A percentile compares a stretch with the other conserved stretches of the same genome.
Conservation (phyloP, 2,329 filamentous ascomycete species). For the Fusarium sp. region DNA sequence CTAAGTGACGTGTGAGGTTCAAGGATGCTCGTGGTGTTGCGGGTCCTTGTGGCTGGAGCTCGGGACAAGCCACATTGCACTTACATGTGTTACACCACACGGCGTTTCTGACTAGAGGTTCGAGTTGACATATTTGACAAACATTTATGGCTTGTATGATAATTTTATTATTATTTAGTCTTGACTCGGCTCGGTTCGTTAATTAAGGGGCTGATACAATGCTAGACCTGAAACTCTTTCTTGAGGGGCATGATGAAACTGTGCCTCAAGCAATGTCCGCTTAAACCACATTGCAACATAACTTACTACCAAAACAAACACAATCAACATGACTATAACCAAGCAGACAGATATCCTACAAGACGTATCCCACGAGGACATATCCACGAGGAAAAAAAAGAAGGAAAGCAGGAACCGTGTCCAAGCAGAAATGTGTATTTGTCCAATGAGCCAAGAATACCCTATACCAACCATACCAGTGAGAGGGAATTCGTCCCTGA, state of each 20-base stretch:
- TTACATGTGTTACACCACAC: not conserved
- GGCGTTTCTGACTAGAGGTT: not conserved
- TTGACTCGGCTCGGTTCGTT: not conserved
- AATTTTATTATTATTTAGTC: not conserved
- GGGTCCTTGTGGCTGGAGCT: slow-evolving; percentile 44
- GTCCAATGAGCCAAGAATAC: not conserved
- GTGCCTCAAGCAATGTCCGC: too few species aligned
- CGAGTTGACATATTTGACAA: not conserved
- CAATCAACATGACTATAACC: not conserved
- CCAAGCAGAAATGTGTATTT: not conserved
- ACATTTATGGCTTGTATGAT: not conserved
- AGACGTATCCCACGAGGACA: too few species aligned
- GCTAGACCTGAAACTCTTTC: not conserved
- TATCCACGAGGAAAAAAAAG: not conserved
- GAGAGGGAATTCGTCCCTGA: not conserved
- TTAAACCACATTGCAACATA: too few species aligned
- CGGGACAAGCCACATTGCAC: slow-evolving; percentile 41
- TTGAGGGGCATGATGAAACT: not conserved
- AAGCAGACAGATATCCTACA: not conserved
- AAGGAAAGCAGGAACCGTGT: not conserved
- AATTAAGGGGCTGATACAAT: not conserved
- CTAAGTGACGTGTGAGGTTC: slow-evolving; percentile 47
- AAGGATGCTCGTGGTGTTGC: slow-evolving; percentile 26
- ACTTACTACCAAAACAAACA: not conserved
- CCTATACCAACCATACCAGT: slow-evolving; percentile 13